phyloP scores from a whole-genome alignment of 352 stramenopile genomes.

The Phytopythium chamaehyphon region DNA sequence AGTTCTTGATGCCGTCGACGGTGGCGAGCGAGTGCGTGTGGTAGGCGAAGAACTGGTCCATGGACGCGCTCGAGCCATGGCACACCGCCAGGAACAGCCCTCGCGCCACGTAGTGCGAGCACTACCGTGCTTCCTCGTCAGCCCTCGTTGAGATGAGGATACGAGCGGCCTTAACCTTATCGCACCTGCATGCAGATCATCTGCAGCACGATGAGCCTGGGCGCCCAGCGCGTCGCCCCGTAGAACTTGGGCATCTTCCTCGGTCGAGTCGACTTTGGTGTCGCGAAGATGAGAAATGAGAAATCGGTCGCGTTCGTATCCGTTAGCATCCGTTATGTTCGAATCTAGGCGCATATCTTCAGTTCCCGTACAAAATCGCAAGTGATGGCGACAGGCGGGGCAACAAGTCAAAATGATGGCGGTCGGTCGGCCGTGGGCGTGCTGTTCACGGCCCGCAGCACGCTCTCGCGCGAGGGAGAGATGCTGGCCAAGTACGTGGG shows the following conservation, averaged over 20 bases:
- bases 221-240: constrained; percentile 68
- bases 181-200: constrained; percentile 85
- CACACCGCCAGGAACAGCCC: constrained; percentile 74
- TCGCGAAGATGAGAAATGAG: no score
- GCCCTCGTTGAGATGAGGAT: no score
- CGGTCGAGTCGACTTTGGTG: no score
- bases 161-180: not conserved
- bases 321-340: not conserved
- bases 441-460: constrained; percentile 49
- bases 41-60: constrained; percentile 86
- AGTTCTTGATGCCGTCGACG: constrained; percentile 81
- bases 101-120: constrained; percentile 74
- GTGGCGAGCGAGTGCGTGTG: constrained; percentile 71
- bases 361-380: no score
- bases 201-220: constrained; percentile 86
- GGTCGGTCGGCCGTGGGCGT: constrained; percentile 37
- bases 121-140: constrained; percentile 33
- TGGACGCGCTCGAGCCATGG: constrained; percentile 56
- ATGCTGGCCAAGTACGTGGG: constrained; percentile 60
- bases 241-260: constrained; percentile 81
- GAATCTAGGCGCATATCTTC: no score
- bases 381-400: not conserved
- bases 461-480: constrained; percentile 45
- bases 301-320: no score
- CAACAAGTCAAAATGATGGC: constrained; percentile 9